Evolutionary conservation across 1,284 basidiomycete species (phyloP), one percentile per base, ranked within the genome.

Genomic region (Earliella scabrosa): DNA sequence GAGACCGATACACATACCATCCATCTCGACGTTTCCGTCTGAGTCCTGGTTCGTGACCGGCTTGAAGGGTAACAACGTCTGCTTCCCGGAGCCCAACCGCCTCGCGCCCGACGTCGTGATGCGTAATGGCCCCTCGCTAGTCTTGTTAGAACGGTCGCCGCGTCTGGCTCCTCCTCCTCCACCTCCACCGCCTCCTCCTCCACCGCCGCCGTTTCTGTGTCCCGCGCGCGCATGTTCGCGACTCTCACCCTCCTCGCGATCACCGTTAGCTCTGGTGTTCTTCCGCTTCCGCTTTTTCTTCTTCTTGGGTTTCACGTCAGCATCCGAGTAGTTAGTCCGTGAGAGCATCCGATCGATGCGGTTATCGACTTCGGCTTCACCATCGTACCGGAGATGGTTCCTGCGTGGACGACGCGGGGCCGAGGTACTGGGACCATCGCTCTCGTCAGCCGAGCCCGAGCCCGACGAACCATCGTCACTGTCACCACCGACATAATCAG

Each of bases 261-360:
- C 14, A 56, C 50, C 50, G 4, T 27, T n/a, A n/a, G n/a, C n/a
- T n/a, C n/a, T n/a, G n/a, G n/a, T n/a, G n/a, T n/a, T n/a, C n/a
- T n/a, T n/a, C n/a, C n/a, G n/a, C n/a, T n/a, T 31, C 20, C n/a
- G 7, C 10, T 47, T 9, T 32, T n/a, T 53, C n/a, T 45, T 41
- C 39, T 47, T 63, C 35, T 38, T 36, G 5, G 48, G 47, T 20
- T 31, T 47, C 13, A 20, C 39, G 7, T 16, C 50, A 41, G 10
- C 40, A 41, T 36, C 35, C 21, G 41, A 44, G 23, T 58, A 31
- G 18, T 49, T 52, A 5, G 66, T 68, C 26, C 68, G 60, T 10
- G 67, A 60, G 23, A 70, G 48, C 68, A 70, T 70, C 0, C 65
- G 57, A 46, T 70, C 68, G 23, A 70, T 67, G 6, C 64, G 26